Base-by-base conservation (phyloP, 495 filamentous ascomycete species). In the Aspergillus cristatus region DNA sequence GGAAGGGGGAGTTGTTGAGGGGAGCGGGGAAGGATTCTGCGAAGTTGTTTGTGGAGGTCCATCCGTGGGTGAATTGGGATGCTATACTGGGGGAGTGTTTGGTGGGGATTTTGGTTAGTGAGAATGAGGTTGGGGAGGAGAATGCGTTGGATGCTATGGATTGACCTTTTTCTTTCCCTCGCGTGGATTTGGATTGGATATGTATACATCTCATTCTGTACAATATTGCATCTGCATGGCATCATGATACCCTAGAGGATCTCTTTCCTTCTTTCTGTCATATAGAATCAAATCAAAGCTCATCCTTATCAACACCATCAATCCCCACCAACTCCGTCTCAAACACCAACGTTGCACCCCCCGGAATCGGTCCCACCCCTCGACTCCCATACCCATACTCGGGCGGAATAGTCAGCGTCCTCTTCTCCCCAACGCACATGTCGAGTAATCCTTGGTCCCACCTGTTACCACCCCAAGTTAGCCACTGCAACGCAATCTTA, bases 31-130 rank as follows among this genome's bases (percentile, higher is more conserved):
- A 64, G 54, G 70, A 74, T 33, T 68, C 62, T 11, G 85, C 78
- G 25, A 79, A 78, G 64, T 48, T 98, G 51, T 97, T 98, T 58
- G 78, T 81, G 44, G 87, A 95, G 65, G 74, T 89, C 15, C 91
- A 98, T 68, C 87, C 90, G 13, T 98, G 93, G 91, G 90, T 98
- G 7, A 98, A 94, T 50, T 94, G 86, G 70, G 93, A 97, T 65
- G 84, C 81, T 3, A 95, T 98, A 76, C 60, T 98, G 37, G 75
- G 78, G 16, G 76, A 82, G 50, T 96, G 90, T 58, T 50, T 94
- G 45, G 72, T 98, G 3, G 91, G 91, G 1, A 78, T 95, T 20
- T 63, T 86, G 55, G 86, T 97, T 28, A 70, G 74, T 3, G 93
- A 97, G 70, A 68, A 75, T 38, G 80, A 87, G 28, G 69, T 40